A percentile compares a stretch with the other conserved stretches of the same genome.
Evolutionary conservation across 768 basidiomycete species (phyloP).

Genomic region (Porpolomopsis calyptriformis): DNA sequence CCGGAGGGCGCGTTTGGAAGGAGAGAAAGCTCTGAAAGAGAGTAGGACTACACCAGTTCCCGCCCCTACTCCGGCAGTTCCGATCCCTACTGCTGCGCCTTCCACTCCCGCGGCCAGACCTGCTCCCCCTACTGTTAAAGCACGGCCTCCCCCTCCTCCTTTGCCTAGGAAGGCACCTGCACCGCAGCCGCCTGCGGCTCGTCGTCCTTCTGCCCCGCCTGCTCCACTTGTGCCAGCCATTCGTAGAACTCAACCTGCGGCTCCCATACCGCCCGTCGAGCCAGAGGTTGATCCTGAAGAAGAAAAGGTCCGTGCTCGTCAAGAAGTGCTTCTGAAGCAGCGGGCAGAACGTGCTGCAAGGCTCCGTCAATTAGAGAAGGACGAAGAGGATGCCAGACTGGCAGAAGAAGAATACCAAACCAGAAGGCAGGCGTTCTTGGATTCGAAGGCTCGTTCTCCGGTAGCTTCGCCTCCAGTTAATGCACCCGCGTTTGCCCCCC

Average conservation of each 20-base stretch:
- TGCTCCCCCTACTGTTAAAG: constrained; percentile 22
- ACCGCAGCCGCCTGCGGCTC: constrained; percentile 16
- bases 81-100: constrained; percentile 17
- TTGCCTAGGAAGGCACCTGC: constrained; percentile 20
- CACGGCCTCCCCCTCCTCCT: constrained; percentile 31
- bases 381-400: constrained; percentile 22
- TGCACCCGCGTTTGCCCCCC: constrained; percentile 18
- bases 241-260: constrained; percentile 11
- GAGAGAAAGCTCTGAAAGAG: constrained; percentile 56
- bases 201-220: constrained; percentile 13
- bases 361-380: constrained; percentile 57
- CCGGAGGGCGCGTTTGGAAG: constrained; percentile 63
- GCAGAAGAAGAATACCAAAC: constrained; percentile 32
- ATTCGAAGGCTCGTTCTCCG: constrained; percentile 15
- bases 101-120: constrained; percentile 22
- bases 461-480: constrained; percentile 18
- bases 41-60: constrained; percentile 27
- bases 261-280: constrained; percentile 20
- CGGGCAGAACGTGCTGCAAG: constrained; percentile 62
- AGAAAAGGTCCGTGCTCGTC: constrained; percentile 51
- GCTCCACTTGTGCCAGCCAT: constrained; percentile 18
- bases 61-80: constrained; percentile 14
- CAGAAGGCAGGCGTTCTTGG: constrained; percentile 24
- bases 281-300: constrained; percentile 72
- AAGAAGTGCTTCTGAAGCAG: constrained; percentile 61